Evolutionary conservation across 352 stramenopile genomes (phyloP), one percentile per base, ranked within the genome.

Genomic region (Vaucheria bursata): DNA sequence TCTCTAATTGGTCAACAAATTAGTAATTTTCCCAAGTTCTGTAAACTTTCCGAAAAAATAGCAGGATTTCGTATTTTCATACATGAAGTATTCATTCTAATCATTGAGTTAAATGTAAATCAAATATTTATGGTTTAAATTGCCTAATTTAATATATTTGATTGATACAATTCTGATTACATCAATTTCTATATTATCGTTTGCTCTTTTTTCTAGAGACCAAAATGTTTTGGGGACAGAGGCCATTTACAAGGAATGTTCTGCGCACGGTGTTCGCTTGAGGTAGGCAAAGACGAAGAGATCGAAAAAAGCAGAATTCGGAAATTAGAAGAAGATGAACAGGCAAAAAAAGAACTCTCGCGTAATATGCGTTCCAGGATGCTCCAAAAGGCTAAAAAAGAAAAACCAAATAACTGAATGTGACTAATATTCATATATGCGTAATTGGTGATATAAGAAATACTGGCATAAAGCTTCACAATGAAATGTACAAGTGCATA

Each of bases 221-320:
- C 53, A 31, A 68, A 68, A 34, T 68, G 53, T 34, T 7, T 8
- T 34, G 53, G 53, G 31, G 53, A 68, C 53, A 2, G 8, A 31
- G 2, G 6, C 53, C 34, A 68, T 34, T 31, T 68, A 34, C 53
- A 34, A 31, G 53, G 53, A 31, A 66, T 45, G 71, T 38, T 74
- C 31, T 82, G 77, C 71, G 59, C 70, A n/a, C 77, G 77, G 59
- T 82, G 77, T 73, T 74, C 78, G 70, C 64, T 33, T 38, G 71
- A 82, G 35, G 64, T 38, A 0, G 77, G 36, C 29, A 64, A 72
- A 66, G 52, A 40, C n/a, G 35, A 36, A 34, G 64, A 32, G 69
- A n/a, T n/a, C n/a, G n/a, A n/a, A n/a, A n/a, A n/a, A n/a, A n/a
- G n/a, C n/a, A n/a, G n/a, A n/a, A n/a, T n/a, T n/a, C n/a, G n/a